Evolutionary conservation across 495 filamentous ascomycete species (phyloP).

Genomic region (Corynascus novoguineensis): DNA sequence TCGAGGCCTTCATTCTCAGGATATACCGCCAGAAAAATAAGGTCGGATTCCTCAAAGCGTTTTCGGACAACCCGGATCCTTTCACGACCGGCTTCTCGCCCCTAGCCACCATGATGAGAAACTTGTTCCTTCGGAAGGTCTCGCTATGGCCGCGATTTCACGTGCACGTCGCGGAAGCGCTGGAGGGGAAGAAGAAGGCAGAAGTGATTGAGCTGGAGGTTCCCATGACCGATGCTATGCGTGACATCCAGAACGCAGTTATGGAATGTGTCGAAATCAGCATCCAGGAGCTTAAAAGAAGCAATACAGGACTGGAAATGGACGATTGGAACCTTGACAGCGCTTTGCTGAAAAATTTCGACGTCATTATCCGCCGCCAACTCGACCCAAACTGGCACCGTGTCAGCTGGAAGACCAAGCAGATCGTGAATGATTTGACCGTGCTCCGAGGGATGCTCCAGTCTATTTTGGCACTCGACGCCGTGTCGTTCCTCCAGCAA

Average conservation of each 20-base stretch:
- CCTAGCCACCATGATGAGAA: conserved; percentile 83
- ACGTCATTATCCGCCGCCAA: conserved; percentile 80
- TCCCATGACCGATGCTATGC: conserved; percentile 94
- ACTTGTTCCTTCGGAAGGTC: conserved; percentile 82
- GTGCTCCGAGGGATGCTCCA: conserved; percentile 84
- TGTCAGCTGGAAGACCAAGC: conserved; percentile 87
- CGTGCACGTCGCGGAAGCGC: conserved; percentile 74
- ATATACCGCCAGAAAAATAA: conserved; percentile 94
- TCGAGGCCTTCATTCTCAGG: conserved; percentile 91
- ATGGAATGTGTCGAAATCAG: conserved; percentile 95
- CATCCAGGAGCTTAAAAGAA: conserved; percentile 84
- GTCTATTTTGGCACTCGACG: conserved; percentile 78
- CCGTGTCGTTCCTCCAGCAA: conserved; percentile 86
- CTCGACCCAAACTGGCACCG: conserved; percentile 96
- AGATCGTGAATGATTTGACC: conserved; percentile 84
- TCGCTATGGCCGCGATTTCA: conserved; percentile 96
- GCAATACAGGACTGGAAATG: conserved; percentile 85
- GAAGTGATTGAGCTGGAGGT: conserved; percentile 97
- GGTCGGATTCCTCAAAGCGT: conserved; percentile 87
- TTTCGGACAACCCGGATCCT: conserved; percentile 89
- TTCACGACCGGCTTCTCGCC: conserved; percentile 89
- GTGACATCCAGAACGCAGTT: conserved; percentile 85
- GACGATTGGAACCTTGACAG: conserved; percentile 97
- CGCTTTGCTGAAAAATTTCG: conserved; percentile 87
- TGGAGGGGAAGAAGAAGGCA: conserved; percentile 88